Conservation (phyloP, 2,329 filamentous ascomycete species). For the Aspergillus melleus region DNA sequence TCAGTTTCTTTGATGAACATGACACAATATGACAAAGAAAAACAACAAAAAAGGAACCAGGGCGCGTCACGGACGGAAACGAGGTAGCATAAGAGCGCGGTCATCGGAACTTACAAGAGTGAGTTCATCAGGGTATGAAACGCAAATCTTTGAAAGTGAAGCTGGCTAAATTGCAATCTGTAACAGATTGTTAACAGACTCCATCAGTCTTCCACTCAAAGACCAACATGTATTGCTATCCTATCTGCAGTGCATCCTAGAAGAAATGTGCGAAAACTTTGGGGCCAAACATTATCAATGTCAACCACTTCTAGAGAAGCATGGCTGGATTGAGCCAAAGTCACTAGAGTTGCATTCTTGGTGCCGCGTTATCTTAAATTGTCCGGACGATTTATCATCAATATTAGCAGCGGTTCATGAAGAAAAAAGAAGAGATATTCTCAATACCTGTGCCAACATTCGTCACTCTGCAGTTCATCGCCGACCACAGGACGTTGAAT, state of each 20-base stretch:
- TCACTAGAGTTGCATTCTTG: background rate
- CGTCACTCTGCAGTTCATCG: conserved; percentile 1
- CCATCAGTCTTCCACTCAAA: background rate
- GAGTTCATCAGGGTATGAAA: background rate
- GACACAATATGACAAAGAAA: background rate
- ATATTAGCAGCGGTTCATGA: conserved; percentile 2
- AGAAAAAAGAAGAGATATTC: conserved; percentile 2
- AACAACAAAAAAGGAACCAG: background rate
- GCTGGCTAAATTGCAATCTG: background rate
- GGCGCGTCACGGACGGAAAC: background rate
- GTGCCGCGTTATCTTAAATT: conserved; percentile 1
- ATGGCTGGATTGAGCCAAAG: conserved; percentile 1
- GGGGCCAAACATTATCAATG: conserved; percentile 1
- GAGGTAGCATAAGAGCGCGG: background rate
- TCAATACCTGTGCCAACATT: conserved; percentile 1
- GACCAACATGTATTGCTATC: background rate
- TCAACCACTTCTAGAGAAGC: conserved; percentile 1
- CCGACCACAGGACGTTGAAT: conserved; percentile 1
- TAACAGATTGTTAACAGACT: background rate
- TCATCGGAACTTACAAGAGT: background rate
- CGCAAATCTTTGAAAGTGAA: background rate
- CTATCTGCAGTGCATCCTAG: background rate
- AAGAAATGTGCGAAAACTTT: background rate
- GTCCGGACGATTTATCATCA: background rate
- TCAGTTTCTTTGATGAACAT: background rate